Percentiles rank a stretch among this genome's conserved stretches.
Evolutionary conservation across 202 grass and related monocot species (phyloP).

Genomic region (Cymbopogon flexuosus): DNA sequence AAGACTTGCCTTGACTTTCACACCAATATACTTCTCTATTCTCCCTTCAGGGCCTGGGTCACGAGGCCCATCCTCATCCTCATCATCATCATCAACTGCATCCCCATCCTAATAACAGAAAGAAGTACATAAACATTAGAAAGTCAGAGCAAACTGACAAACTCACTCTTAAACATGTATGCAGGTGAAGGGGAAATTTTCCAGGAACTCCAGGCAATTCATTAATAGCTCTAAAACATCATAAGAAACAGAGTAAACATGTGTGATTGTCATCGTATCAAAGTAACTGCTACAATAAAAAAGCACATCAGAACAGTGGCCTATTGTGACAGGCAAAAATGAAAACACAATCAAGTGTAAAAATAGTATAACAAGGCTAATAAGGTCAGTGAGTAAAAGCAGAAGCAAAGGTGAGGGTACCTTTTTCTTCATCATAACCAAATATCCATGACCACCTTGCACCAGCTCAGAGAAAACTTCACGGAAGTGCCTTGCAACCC

Average conservation of each 20-base stretch:
- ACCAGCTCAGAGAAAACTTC: conserved; percentile 54
- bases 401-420: conserved; percentile 22
- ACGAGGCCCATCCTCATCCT: conserved; percentile 70
- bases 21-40: conserved; percentile 80
- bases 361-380: neutral
- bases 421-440: conserved; percentile 51
- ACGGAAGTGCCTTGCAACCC: conserved; percentile 81
- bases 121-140: neutral
- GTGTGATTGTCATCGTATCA: neutral
- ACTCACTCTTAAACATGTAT: neutral
- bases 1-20: conserved; percentile 87
- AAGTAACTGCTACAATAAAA: neutral
- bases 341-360: conserved; percentile 3
- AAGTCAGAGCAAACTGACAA: conserved; percentile 4
- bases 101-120: conserved; percentile 79
- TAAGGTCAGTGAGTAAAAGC: neutral
- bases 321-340: neutral
- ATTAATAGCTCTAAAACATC: neutral
- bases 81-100: conserved; percentile 70
- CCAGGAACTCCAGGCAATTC: no score
- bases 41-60: conserved; percentile 87
- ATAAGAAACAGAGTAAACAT: neutral
- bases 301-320: neutral
- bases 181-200: neutral
- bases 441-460: no score